Evolutionary conservation across 495 filamentous ascomycete genomes (phyloP), one percentile per base, ranked within the genome.

Genomic region (Sordaria brevicollis): DNA sequence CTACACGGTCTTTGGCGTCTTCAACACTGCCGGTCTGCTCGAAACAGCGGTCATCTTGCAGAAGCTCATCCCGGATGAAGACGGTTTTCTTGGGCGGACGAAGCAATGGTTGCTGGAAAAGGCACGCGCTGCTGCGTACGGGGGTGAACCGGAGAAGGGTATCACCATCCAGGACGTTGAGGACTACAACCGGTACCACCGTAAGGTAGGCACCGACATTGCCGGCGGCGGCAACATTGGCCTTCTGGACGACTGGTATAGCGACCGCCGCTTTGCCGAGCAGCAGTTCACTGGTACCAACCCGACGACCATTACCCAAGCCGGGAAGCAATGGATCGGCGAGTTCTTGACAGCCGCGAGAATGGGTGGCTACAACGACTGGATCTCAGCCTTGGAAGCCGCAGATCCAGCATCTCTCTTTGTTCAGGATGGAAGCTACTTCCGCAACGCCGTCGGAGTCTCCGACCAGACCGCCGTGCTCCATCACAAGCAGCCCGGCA

Each of bases 231-330:
- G 76, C 8, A 85, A 84, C 71, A 79, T 85, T 49, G 83, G 83
- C 1, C 68, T 82, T 36, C 70, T 79, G 31, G 67, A 76, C 19
- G 83, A 86, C 74, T 86, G 84, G 84, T 86, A 74, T 71, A 78
- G 77, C 65, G 84, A 86, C 73, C 77, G 77, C n/a, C 75, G 78
- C 5, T 85, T 85, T 65, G 83, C 82, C n/a, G 82, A 85, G 67
- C 83, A 85, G 71, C 74, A 76, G 25, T 81, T 86, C 71, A 85
- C 82, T 31, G 84, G 84, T 7, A 79, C 79, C 33, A 85, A 86
- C 70, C 84, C 84, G 17, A 80, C 78, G 11, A 85, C 84, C 15
- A 83, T 85, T 67, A 73, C 69, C 7, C 66, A 43, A 17, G 83
- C 81, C 21, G 75, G 78, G 5, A 15, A 71, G 13, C 41, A 68